A percentile compares a stretch with the other conserved stretches of the same genome.
Conservation (phyloP, 495 filamentous ascomycete genomes). For the Aspergillus kassunensis region DNA sequence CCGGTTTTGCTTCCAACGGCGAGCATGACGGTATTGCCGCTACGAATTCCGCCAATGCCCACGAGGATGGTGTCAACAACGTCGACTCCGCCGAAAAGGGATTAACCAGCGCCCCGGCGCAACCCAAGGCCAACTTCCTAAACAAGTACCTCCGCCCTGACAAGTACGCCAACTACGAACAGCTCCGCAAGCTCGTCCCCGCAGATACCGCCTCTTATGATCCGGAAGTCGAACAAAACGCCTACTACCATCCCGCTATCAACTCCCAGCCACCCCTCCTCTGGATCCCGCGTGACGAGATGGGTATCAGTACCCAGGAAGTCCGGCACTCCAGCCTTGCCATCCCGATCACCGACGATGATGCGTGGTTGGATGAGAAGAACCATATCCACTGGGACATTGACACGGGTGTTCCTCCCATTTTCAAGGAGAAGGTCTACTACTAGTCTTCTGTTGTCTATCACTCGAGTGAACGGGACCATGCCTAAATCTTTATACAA, state of each 20-base stretch:
- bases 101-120: conserved; percentile 24
- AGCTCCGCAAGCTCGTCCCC: conserved; percentile 70
- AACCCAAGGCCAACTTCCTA: conserved; percentile 55
- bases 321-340: conserved; percentile 64
- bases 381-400: conserved; percentile 73
- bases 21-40: conserved; percentile 27
- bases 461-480: no score
- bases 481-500: no score
- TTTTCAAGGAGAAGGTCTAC: conserved; percentile 67
- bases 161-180: conserved; percentile 65
- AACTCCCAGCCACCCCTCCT: conserved; percentile 61
- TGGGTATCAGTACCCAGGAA: conserved; percentile 77
- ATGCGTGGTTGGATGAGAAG: conserved; percentile 75
- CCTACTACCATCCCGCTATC: conserved; percentile 75
- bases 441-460: no score
- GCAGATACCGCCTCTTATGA: conserved; percentile 50
- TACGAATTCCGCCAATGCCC: conserved; percentile 15
- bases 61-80: conserved; percentile 16
- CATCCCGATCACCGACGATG: conserved; percentile 80
- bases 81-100: conserved; percentile 40
- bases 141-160: conserved; percentile 75
- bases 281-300: conserved; percentile 77
- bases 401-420: conserved; percentile 67
- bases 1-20: conserved; percentile 16
- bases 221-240: conserved; percentile 57